A percentile compares a stretch with the other conserved stretches of the same genome.
These are phyloP conservation scores for Uronychia binucleata DNA, from an alignment of 73 alveolate species.

Conservation along the genomic window DNA sequence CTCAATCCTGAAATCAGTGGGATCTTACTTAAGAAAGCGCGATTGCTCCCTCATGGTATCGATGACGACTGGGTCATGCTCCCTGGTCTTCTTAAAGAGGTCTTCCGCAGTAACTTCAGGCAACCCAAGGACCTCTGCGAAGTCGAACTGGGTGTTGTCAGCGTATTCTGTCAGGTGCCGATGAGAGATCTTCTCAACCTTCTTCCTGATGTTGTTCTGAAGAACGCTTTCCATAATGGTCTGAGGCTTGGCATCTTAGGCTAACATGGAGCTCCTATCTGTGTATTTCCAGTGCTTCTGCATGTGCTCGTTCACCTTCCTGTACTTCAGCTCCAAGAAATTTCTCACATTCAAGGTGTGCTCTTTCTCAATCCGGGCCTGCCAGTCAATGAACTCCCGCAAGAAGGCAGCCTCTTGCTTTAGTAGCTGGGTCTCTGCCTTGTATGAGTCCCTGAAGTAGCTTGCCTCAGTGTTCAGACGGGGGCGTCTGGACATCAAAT, in stretches of 20 bases:
- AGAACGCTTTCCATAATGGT: not conserved
- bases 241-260: not conserved
- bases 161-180: constrained; percentile 50
- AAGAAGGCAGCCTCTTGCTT: constrained; percentile 17
- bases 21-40: constrained; percentile 10
- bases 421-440: constrained; percentile 19
- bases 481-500: constrained; percentile 34
- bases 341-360: constrained; percentile 1
- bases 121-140: constrained; percentile 39
- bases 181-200: constrained; percentile 30
- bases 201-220: not conserved
- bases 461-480: constrained; percentile 31
- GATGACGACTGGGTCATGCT: constrained; percentile 30
- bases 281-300: constrained; percentile 5
- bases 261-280: not conserved
- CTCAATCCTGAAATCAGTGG: not conserved
- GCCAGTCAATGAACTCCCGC: constrained; percentile 15
- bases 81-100: constrained; percentile 11
- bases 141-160: constrained; percentile 26
- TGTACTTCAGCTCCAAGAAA: constrained; percentile 20
- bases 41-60: constrained; percentile 41
- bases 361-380: constrained; percentile 17
- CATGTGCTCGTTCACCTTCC: constrained; percentile 43
- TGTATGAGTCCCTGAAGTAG: constrained; percentile 27
- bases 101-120: constrained; percentile 54